A percentile compares a stretch with the other conserved stretches of the same genome.
Evolutionary conservation across 2,329 filamentous ascomycete species (phyloP).

Genomic region (Trichoderma arundinaceum): DNA sequence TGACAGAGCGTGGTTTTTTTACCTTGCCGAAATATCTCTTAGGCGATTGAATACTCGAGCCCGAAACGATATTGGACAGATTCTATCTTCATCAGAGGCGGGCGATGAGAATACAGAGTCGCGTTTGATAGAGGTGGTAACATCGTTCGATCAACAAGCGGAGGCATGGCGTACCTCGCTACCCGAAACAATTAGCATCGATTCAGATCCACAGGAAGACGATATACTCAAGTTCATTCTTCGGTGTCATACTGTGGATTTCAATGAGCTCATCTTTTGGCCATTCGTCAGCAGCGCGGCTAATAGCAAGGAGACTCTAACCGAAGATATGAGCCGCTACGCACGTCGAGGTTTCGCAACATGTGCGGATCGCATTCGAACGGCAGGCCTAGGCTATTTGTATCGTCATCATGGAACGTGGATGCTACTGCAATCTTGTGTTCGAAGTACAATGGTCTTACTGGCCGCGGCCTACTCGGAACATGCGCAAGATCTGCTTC

Average conservation of each 20-base stretch:
- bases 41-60: neutral
- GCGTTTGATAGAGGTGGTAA: neutral
- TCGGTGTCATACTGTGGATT: neutral
- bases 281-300: neutral
- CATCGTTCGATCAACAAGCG: neutral
- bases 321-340: neutral
- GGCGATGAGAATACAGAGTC: neutral
- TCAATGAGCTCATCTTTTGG: neutral
- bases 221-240: conserved; percentile 2
- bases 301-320: neutral
- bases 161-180: conserved; percentile 2
- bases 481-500: neutral
- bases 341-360: neutral
- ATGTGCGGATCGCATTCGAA: neutral
- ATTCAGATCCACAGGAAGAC: neutral
- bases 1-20: neutral
- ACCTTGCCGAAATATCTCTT: conserved; percentile 4
- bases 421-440: conserved; percentile 7
- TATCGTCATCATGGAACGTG: neutral
- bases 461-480: neutral
- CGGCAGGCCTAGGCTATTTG: neutral
- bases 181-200: neutral
- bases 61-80: neutral
- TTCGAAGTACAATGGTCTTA: neutral
- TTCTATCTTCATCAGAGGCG: neutral